These are phyloP conservation scores for Curvularia sp. DNA, from an alignment of 2,329 filamentous ascomycete genomes.

Conservation along the genomic window DNA sequence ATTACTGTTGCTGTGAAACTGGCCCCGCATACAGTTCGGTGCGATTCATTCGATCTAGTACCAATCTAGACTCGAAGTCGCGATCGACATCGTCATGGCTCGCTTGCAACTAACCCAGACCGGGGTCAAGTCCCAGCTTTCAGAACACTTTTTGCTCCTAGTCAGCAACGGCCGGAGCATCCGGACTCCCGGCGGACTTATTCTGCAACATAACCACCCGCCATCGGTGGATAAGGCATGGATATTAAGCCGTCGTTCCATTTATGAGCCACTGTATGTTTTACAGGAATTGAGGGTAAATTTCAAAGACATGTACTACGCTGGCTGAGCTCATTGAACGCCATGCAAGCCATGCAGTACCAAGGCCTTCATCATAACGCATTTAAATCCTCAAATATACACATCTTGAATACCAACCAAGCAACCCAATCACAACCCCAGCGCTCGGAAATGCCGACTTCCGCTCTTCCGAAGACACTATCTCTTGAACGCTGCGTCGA, in stretches of 20 bases:
- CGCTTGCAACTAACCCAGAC: slow-evolving; percentile 9
- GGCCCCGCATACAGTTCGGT: background rate
- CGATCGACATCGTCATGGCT: slow-evolving; percentile 42
- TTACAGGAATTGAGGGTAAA: background rate
- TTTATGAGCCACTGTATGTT: background rate
- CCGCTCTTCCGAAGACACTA: slow-evolving; percentile 30
- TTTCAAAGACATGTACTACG: background rate
- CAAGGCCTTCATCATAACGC: background rate
- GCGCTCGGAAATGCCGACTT: slow-evolving; percentile 20
- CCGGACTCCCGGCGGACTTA: slow-evolving; percentile 10
- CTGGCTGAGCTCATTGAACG: slow-evolving; percentile 1
- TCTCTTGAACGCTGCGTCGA: slow-evolving; percentile 41
- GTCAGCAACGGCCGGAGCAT: background rate
- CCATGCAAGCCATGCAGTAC: slow-evolving; percentile 7
- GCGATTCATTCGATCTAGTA: slow-evolving; percentile 21
- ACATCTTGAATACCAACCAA: slow-evolving; percentile 4
- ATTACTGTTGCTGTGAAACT: background rate
- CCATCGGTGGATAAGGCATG: slow-evolving; percentile 4
- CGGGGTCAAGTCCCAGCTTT: slow-evolving; percentile 1
- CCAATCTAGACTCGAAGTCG: slow-evolving; percentile 28
- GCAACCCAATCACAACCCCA: slow-evolving; percentile 10
- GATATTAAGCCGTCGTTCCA: background rate
- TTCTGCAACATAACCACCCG: background rate
- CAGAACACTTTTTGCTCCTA: background rate
- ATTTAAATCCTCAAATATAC: slow-evolving; percentile 12